Evolutionary conservation across 2,329 filamentous ascomycete genomes (phyloP), one percentile per base, ranked within the genome.

Genomic region (Aspergillus persii): DNA sequence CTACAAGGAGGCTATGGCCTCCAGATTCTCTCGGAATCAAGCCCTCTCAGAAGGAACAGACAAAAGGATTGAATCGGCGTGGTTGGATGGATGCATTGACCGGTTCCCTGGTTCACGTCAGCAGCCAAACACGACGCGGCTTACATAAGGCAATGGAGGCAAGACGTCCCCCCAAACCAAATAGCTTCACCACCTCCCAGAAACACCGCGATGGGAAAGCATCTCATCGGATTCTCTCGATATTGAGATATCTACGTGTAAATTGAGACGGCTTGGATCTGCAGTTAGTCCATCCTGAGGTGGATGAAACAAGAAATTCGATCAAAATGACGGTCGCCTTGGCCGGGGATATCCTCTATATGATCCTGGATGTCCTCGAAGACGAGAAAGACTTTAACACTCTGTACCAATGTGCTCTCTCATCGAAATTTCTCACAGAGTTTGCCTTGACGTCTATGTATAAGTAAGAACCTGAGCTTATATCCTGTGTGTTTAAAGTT

Each of bases 391-490:
- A 70, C 50, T 68, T 66, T 50, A 68, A 69, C 53, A 68, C 63
- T 36, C 54, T 71, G 9, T 71, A 64, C 44, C 68, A 71, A 61
- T 72, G 67, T 53, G 67, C 68, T 2, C 54, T 72, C 29, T 61
- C 63, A n/a, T 68, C 66, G 3, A 65, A 54, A 59, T 60, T 49
- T 46, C 62, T 71, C 26, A 62, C 67, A 1, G 61, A 66, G 11
- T 65, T 64, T 46, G 66, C 70, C 2, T 47, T 72, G 39, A 36
- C 58, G 8, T 60, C 63, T 50, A 52, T 72, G 9, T 72, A 71
- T 39, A 63, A 67, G 69, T 72, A 31, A 62, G 65, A 39, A 39
- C 18, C n/a, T 41, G 3, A 47, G 8, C 26, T 47, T 4, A 8
- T 46, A 44, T n/a, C 12, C 26, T n/a, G 9, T 7, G 41, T 11